A percentile compares a stretch with the other conserved stretches of the same genome.
Evolutionary conservation across 495 filamentous ascomycete species (phyloP).

Genomic region (Penicillium roqueforti): DNA sequence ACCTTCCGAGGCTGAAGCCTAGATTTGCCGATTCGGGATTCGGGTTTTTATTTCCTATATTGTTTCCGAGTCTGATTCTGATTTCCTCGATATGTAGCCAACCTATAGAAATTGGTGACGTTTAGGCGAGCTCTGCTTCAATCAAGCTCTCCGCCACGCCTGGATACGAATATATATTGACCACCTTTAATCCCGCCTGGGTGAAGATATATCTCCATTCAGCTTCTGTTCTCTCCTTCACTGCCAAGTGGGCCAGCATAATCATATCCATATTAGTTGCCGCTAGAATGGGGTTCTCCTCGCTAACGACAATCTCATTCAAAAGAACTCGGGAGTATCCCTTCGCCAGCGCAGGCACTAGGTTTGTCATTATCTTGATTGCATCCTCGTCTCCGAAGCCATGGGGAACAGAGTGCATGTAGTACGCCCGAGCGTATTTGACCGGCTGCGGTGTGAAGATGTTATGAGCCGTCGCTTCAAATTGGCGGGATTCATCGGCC

Average conservation of each 20-base stretch:
- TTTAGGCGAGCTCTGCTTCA: slow-evolving; percentile 26
- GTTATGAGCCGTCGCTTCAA: slow-evolving; percentile 33
- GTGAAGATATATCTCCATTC: slow-evolving; percentile 32
- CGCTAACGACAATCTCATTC: slow-evolving; percentile 50
- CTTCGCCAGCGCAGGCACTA: slow-evolving; percentile 44
- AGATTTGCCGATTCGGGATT: too few species aligned
- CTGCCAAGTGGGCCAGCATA: slow-evolving; percentile 39
- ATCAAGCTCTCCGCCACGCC: slow-evolving; percentile 31
- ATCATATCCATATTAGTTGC: slow-evolving; percentile 45
- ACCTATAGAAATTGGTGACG: background rate
- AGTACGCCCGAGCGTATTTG: slow-evolving; percentile 34
- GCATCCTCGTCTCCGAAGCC: slow-evolving; percentile 47
- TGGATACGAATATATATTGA: slow-evolving; percentile 31
- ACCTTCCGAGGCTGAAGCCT: too few species aligned
- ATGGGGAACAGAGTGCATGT: slow-evolving; percentile 45
- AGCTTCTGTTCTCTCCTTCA: slow-evolving; percentile 34
- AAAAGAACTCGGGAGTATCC: slow-evolving; percentile 49
- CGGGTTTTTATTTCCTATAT: too few species aligned
- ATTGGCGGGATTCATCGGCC: slow-evolving; percentile 2
- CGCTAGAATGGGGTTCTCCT: slow-evolving; percentile 35
- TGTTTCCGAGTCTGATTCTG: too few species aligned
- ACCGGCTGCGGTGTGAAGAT: slow-evolving; percentile 53
- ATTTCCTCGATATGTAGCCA: too few species aligned
- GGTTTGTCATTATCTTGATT: slow-evolving; percentile 38
- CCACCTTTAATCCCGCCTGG: slow-evolving; percentile 59